Evolutionary conservation across 2,329 filamentous ascomycete species (phyloP).

Genomic region (Lizonia empirigonia): DNA sequence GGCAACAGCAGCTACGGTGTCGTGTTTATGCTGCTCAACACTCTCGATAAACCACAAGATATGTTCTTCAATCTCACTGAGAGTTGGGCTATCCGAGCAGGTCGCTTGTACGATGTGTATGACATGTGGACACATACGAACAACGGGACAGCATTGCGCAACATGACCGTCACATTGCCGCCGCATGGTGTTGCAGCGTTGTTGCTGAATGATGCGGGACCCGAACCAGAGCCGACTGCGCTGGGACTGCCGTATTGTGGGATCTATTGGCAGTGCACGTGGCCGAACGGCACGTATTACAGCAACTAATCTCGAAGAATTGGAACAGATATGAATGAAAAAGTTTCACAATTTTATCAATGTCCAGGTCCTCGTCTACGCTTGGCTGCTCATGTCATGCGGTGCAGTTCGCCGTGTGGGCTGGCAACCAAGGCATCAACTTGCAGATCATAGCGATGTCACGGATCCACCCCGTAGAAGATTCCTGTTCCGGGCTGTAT

Average conservation of each 20-base stretch:
- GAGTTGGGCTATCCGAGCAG: constrained; percentile 19
- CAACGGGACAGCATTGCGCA: constrained; percentile 18
- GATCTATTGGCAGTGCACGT: constrained; percentile 20
- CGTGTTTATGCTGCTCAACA: constrained; percentile 27
- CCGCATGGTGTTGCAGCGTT: constrained; percentile 21
- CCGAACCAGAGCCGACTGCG: constrained; percentile 10
- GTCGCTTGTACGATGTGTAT: constrained; percentile 17
- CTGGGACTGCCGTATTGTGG: constrained; percentile 17
- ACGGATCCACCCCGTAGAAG: no score
- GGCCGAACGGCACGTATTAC: constrained; percentile 21
- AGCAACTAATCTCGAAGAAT: constrained; percentile 11
- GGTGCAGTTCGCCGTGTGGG: no score
- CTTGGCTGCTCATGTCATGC: no score
- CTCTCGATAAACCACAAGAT: constrained; percentile 5
- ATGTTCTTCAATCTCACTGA: constrained; percentile 30
- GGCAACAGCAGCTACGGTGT: constrained; percentile 21
- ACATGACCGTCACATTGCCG: constrained; percentile 14
- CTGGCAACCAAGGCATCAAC: no score
- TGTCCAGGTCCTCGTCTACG: no score
- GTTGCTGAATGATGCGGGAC: constrained; percentile 20
- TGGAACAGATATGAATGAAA: no score
- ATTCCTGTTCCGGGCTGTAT: no score
- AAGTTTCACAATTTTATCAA: no score
- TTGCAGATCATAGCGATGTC: no score
- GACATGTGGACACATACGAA: constrained; percentile 23